Evolutionary conservation across 2,329 filamentous ascomycete genomes (phyloP).

Genomic region (Hypoxylon sp.): DNA sequence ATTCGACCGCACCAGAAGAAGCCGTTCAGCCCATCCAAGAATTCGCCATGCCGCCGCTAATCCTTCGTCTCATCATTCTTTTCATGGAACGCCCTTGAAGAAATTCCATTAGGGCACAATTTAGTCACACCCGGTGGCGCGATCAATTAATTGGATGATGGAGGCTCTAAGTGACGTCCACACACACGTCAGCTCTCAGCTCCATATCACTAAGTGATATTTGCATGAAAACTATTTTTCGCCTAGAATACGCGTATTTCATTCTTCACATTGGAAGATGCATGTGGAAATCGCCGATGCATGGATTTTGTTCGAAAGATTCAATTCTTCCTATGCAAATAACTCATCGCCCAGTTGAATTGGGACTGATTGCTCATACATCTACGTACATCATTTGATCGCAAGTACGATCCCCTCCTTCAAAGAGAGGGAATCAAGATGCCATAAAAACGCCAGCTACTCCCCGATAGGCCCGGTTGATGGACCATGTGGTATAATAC

Average conservation of each 20-base stretch:
- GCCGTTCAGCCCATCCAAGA: too few species aligned
- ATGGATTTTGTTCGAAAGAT: constrained; percentile 26
- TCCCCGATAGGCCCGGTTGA: constrained; percentile 49
- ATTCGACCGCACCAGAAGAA: constrained; percentile 16
- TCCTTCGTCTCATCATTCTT: too few species aligned
- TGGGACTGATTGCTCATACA: constrained; percentile 40
- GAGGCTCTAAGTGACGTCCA: neutral
- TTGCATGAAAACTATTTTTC: neutral
- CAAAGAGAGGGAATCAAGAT: constrained; percentile 42
- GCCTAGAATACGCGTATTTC: too few species aligned
- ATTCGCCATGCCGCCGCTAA: too few species aligned
- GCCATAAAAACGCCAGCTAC: constrained; percentile 47
- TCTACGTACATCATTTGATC: constrained; percentile 37
- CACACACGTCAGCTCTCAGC: too few species aligned
- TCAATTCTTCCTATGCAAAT: constrained; percentile 35
- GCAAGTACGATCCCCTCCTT: constrained; percentile 37
- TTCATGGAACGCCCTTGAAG: constrained; percentile 4
- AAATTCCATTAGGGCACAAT: neutral
- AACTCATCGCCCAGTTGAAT: constrained; percentile 46
- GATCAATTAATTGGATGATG: constrained; percentile 5
- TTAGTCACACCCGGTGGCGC: too few species aligned
- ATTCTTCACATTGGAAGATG: too few species aligned
- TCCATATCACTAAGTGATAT: neutral
- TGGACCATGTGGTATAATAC: constrained; percentile 49
- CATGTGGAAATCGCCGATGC: too few species aligned